Evolutionary conservation across 164 flowering plant species (phyloP).

Genomic region (Santalum album): DNA sequence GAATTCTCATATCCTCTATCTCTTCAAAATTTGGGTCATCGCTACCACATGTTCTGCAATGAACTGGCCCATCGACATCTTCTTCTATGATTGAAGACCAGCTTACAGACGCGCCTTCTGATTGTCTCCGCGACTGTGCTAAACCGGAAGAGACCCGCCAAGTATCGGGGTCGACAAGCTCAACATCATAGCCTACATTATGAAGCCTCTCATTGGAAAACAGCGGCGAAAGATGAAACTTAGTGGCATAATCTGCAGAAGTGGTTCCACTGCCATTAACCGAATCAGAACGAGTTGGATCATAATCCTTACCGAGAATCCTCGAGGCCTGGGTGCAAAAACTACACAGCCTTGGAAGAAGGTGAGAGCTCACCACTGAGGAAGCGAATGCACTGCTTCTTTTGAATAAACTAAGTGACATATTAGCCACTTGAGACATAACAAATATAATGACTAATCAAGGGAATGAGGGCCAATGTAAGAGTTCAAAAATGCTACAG

Average conservation of each 20-base stretch:
- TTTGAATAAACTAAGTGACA: conserved; percentile 8
- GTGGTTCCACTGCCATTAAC: background rate
- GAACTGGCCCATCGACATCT: conserved; percentile 13
- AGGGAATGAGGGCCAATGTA: too few relatives aligned
- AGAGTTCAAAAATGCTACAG: too few relatives aligned
- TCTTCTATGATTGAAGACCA: conserved; percentile 7
- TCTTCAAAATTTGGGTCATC: conserved; percentile 53
- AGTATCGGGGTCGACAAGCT: conserved; percentile 55
- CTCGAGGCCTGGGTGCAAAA: conserved; percentile 21
- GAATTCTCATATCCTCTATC: conserved; percentile 77
- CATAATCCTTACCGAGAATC: conserved; percentile 5
- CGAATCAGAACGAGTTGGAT: conserved; percentile 1
- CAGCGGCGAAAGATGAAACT: conserved; percentile 29
- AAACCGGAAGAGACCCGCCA: conserved; percentile 68
- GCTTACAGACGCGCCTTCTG: background rate
- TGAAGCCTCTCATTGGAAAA: conserved; percentile 11
- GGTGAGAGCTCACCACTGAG: conserved; percentile 5
- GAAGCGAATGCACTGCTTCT: conserved; percentile 7
- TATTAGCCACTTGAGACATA: too few relatives aligned
- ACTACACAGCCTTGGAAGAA: conserved; percentile 6
- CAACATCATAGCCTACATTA: conserved; percentile 27
- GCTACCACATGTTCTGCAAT: conserved; percentile 1
- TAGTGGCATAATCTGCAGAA: conserved; percentile 9
- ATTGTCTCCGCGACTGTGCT: conserved; percentile 38
- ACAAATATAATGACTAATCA: too few relatives aligned